Conservation (phyloP, 768 basidiomycete species). For the Guyanaporus albipodus region DNA sequence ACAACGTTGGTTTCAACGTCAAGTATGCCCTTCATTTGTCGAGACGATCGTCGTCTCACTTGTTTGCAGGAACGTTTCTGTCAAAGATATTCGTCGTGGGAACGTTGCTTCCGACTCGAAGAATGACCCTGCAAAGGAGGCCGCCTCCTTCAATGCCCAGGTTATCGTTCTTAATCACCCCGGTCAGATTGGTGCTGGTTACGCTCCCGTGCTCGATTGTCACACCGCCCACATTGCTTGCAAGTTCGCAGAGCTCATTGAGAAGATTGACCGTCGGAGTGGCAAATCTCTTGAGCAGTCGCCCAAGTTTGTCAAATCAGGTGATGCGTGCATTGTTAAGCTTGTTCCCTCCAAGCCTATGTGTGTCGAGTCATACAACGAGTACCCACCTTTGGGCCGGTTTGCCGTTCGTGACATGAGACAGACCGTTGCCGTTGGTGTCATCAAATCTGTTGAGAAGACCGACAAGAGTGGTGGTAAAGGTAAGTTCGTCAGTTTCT, state of each 20-base stretch:
- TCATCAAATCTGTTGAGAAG: constrained; percentile 98
- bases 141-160: constrained; percentile 98
- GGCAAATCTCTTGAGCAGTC: constrained; percentile 84
- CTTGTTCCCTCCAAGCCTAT: constrained; percentile 95
- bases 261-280: constrained; percentile 99
- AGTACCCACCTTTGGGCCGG: constrained; percentile 99
- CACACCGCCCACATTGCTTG: constrained; percentile 99
- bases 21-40: constrained; percentile 50
- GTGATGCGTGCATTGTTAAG: constrained; percentile 99
- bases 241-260: constrained; percentile 97
- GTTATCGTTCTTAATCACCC: constrained; percentile 99
- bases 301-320: constrained; percentile 99
- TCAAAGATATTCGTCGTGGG: constrained; percentile 99
- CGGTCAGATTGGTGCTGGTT: constrained; percentile 98
- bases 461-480: constrained; percentile 86
- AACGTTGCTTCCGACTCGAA: constrained; percentile 99
- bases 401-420: constrained; percentile 99
- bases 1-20: constrained; percentile 99
- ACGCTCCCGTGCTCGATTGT: constrained; percentile 98
- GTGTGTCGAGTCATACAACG: constrained; percentile 90
- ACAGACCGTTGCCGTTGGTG: constrained; percentile 97
- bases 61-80: constrained; percentile 86
- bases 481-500: constrained; percentile 42
- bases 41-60: not conserved
- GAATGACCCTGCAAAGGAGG: constrained; percentile 99